Percentiles rank a stretch among this genome's conserved stretches.
phyloP scores from a whole-genome alignment of 1,284 basidiomycete genomes.

The Cutaneotrichosporon cutaneum region DNA sequence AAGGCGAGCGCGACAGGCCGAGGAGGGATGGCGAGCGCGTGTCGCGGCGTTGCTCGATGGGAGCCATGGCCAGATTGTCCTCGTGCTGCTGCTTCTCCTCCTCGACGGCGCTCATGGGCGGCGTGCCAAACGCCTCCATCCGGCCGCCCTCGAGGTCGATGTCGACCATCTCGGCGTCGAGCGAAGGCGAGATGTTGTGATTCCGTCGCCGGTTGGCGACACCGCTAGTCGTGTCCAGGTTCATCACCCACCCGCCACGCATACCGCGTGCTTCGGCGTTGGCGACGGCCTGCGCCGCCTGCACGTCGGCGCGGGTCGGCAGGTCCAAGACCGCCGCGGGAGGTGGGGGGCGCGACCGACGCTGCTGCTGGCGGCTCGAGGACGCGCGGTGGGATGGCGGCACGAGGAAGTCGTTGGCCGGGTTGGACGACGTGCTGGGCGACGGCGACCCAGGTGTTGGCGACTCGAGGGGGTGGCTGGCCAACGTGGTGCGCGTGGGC shows the following conservation, averaged over 20 bases:
- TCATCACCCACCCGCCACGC: constrained; percentile 55
- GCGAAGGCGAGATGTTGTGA: constrained; percentile 17
- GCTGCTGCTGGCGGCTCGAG: constrained; percentile 26
- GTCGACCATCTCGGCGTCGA: constrained; percentile 51
- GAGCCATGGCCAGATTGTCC: constrained; percentile 36
- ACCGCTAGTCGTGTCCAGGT: constrained; percentile 36
- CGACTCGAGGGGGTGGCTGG: constrained; percentile 17
- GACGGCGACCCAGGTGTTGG: neutral
- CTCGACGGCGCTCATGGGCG: constrained; percentile 32
- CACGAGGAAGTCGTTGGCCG: constrained; percentile 38
- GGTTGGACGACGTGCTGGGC: constrained; percentile 5
- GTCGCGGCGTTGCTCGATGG: constrained; percentile 38
- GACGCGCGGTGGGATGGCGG: constrained; percentile 32
- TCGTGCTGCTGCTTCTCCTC: constrained; percentile 37
- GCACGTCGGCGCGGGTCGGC: constrained; percentile 53
- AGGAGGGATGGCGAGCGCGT: constrained; percentile 17
- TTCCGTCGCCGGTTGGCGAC: constrained; percentile 27
- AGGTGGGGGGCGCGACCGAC: constrained; percentile 21
- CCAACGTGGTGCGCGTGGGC: neutral
- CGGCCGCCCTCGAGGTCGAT: constrained; percentile 53
- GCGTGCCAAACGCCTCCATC: constrained; percentile 41
- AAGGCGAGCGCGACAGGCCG: constrained; percentile 29
- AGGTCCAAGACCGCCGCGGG: constrained; percentile 49
- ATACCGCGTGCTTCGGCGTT: constrained; percentile 48
- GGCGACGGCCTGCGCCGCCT: constrained; percentile 52